These are phyloP conservation scores for Hysterangium stoloniferum DNA, from an alignment of 768 basidiomycete genomes.

Conservation along the genomic window DNA sequence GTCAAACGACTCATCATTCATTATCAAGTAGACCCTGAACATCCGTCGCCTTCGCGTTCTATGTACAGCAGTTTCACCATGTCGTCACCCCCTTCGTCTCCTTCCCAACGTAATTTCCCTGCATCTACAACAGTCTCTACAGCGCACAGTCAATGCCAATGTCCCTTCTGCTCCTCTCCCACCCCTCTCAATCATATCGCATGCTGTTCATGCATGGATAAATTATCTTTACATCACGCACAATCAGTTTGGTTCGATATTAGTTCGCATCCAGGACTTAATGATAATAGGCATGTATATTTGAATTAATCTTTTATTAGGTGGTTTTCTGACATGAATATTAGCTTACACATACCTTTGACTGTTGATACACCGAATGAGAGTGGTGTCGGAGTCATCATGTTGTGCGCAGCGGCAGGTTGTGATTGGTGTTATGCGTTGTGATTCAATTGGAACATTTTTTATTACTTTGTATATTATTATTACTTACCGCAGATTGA, in stretches of 20 bases:
- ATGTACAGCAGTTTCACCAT: conserved; percentile 3
- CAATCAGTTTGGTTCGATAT: neutral
- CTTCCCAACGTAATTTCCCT: neutral
- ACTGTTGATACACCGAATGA: neutral
- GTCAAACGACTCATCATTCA: neutral
- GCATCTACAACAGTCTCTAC: neutral
- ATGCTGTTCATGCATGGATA: neutral
- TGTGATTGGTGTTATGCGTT: conserved; percentile 12
- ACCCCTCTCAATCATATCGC: neutral
- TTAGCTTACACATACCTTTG: conserved; percentile 1
- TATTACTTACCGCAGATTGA: too few species aligned
- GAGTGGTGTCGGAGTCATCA: conserved; percentile 3
- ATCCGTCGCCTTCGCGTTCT: conserved; percentile 4
- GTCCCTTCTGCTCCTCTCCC: conserved; percentile 3
- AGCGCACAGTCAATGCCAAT: neutral
- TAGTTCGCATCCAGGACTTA: conserved; percentile 3
- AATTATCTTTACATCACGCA: neutral
- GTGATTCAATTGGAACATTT: neutral
- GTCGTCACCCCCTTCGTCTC: conserved; percentile 5
- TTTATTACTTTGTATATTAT: neutral
- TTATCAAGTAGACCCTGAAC: neutral
- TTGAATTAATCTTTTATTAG: neutral
- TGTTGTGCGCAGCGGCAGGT: conserved; percentile 6
- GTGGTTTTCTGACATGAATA: neutral
- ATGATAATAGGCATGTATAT: neutral